Base-by-base conservation (phyloP, 176 grass and related monocot genomes). In the Hordeum vulgare region DNA sequence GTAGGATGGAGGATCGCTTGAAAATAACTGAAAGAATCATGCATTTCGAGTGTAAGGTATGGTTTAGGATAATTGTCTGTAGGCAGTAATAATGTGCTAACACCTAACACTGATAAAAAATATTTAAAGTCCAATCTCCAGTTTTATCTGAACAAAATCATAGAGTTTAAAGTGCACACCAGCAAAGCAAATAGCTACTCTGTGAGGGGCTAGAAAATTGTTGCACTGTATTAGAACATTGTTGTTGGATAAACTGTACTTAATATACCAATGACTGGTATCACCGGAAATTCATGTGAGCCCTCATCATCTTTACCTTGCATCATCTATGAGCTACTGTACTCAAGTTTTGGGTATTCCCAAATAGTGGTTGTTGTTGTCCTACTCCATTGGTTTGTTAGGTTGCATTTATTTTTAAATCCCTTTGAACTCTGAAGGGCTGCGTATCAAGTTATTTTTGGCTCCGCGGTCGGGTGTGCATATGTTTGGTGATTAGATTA, bases 291-390 rank as follows among this genome's bases (percentile, higher is more conserved):
- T 80, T 61, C 15, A 6, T 70, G 34, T 41, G 69, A 44, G 37
- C 40, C 9, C 56, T 71, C 66, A 40, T 79, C 56, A 54, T 80
- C 42, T 65, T 73, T 73, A 85, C 42, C 42, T 66, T 26, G 42
- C 44, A 76, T 8, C 74, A 15, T 76, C 9, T 15, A 4, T 63
- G 25, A 79, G 76, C 59, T 44, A 66, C n/a, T n/a, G n/a, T n/a
- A n/a, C n/a, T 44, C 15, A 17, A 69, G 18, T 45, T 84, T 77
- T 12, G 53, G 27, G 2, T 42, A 35, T 75, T 66, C 5, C 60
- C 35, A 65, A 28, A 54, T 49, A 14, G 3, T 11, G 6, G 2
- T 33, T 58, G 1, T 20, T 23, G 11, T 18, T 42, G 3, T 1
- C 20, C 36, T 86, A 18, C 58, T 74, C 26, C 18, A 11, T n/a